These are phyloP conservation scores for Parastagonospora avenae DNA, from an alignment of 2,329 filamentous ascomycete species.

Conservation along the genomic window DNA sequence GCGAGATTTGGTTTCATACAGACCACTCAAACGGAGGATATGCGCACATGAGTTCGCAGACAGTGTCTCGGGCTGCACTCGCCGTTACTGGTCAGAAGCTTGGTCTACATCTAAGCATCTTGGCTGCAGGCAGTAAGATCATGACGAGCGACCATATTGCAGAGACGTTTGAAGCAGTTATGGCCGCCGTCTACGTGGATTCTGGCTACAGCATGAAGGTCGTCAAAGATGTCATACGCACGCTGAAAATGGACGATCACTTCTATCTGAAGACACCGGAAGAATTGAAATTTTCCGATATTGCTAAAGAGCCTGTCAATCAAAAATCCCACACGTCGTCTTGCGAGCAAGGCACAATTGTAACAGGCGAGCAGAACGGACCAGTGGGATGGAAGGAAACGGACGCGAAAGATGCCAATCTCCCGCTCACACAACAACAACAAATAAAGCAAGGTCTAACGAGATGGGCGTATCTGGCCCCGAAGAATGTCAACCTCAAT, in stretches of 20 bases:
- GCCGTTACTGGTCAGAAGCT: conserved; percentile 7
- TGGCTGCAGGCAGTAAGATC: background rate
- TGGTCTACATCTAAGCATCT: conserved; percentile 11
- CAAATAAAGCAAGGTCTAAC: too few relatives aligned
- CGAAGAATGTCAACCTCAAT: too few relatives aligned
- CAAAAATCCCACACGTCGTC: too few relatives aligned
- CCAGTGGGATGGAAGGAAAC: too few relatives aligned
- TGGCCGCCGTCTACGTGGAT: conserved; percentile 31
- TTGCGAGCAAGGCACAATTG: too few relatives aligned
- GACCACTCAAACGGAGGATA: conserved; percentile 14
- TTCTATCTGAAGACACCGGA: conserved; percentile 9
- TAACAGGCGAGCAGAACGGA: too few relatives aligned
- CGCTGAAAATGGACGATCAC: conserved; percentile 14
- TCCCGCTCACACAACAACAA: too few relatives aligned
- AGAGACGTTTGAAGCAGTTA: conserved; percentile 27
- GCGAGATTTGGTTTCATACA: conserved; percentile 22
- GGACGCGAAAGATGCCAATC: too few relatives aligned
- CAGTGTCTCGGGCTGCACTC: conserved; percentile 10
- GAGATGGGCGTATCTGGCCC: too few relatives aligned
- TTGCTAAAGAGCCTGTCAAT: too few relatives aligned
- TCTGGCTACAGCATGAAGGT: conserved; percentile 9
- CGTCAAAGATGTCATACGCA: conserved; percentile 14
- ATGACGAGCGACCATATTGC: conserved; percentile 7
- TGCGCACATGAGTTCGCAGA: background rate
- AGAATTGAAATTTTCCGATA: background rate